Evolutionary conservation across 2,329 filamentous ascomycete genomes (phyloP).

Genomic region (Hawksworthiomyces lignivorus): DNA sequence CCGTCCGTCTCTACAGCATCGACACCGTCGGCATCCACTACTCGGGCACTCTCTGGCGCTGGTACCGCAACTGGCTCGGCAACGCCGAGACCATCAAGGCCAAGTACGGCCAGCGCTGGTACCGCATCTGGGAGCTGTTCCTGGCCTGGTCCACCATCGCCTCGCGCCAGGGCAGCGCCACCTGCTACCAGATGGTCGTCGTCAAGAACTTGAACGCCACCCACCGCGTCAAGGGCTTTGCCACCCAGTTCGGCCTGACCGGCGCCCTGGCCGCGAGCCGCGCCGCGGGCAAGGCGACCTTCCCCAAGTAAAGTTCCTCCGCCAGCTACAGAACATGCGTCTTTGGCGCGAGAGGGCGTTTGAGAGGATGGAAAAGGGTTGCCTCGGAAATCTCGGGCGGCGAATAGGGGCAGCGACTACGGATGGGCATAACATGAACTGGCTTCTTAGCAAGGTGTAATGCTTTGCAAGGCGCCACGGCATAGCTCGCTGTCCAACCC

Average conservation of each 20-base stretch:
- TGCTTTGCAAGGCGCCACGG: too few relatives aligned
- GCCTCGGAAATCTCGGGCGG: too few relatives aligned
- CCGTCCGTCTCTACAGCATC: too few relatives aligned
- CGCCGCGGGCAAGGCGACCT: too few relatives aligned
- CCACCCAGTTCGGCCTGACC: conserved; percentile 58
- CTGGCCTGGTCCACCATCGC: conserved; percentile 77
- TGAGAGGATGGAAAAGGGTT: too few relatives aligned
- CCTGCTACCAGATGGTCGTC: conserved; percentile 78
- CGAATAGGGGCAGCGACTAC: too few relatives aligned
- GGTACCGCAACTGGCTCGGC: conserved; percentile 97
- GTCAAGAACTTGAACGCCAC: conserved; percentile 88
- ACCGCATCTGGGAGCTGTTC: conserved; percentile 92
- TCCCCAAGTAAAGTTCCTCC: too few relatives aligned
- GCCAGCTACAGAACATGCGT: too few relatives aligned
- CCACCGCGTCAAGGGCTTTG: conserved; percentile 70
- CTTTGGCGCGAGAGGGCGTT: too few relatives aligned
- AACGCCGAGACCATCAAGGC: conserved; percentile 87
- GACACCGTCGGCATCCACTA: conserved; percentile 97
- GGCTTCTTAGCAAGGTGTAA: too few relatives aligned
- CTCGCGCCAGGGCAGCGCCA: conserved; percentile 74
- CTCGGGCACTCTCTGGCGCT: conserved; percentile 91
- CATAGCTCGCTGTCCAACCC: too few relatives aligned
- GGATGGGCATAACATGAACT: too few relatives aligned
- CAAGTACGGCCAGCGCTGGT: conserved; percentile 95
- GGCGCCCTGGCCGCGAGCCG: conserved; percentile 49